Evolutionary conservation across 768 basidiomycete species (phyloP), one percentile per base, ranked within the genome.

Genomic region (Tylopilus plumbeoviolaceoides): DNA sequence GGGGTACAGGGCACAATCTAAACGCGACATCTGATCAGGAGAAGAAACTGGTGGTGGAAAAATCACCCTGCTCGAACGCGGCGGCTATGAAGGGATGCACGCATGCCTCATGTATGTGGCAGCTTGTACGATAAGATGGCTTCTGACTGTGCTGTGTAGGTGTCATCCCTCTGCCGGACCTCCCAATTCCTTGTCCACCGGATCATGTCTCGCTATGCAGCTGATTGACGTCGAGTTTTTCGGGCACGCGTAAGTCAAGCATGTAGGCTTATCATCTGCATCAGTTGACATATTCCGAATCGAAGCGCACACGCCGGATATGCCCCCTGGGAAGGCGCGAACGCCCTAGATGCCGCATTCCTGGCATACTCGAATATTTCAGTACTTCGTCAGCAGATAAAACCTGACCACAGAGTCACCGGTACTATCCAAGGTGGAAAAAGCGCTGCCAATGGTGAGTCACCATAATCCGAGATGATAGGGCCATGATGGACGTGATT

Each of bases 311-410:
- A 91, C 60, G 89, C 89, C 15, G 85, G 83, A n/a, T 79, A 77
- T 31, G 80, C 87, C 11, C 91, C 91, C 4, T 93, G 91, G 83
- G 89, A 94, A 68, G 91, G 87, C 21, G 79, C 78, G 39, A 94
- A 94, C 62, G 90, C 91, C 12, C 78, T 91, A 41, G 93, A 95
- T 62, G 93, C 93, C 0, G 91, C 91, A 1, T 87, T 93, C 65
- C 71, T 91, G 9, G 87, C 91, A 0, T 94, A 95, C 66, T 82
- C 84, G 8, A 77, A 80, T 44, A 77, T 95, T 39, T 85, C 91
- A 4, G 82, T 83, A 21, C 76, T 95, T 44, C 80, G 93, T 12
- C 93, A 95, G 67, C 93, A 95, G 71, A 83, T 92, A 54, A 84
- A 84, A 65, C 92, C 93, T 0, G 81, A 85, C 43, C 79, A 85